These are phyloP conservation scores for Colletotrichum plurivorum DNA, from an alignment of 2,329 filamentous ascomycete species.

Conservation along the genomic window DNA sequence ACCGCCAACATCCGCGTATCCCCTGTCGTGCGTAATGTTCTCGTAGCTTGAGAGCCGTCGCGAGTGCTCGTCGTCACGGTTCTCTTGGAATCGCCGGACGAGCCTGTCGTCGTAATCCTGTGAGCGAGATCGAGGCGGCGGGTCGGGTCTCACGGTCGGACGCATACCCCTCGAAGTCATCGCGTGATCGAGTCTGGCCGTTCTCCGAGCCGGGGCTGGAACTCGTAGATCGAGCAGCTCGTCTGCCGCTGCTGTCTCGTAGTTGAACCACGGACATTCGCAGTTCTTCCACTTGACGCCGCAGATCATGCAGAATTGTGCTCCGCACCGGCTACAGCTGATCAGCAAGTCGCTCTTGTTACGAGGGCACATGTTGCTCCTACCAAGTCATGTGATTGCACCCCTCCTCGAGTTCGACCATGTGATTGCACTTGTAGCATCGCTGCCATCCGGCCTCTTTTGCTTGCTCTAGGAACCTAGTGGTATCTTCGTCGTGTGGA, in stretches of 20 bases:
- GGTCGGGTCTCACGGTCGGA: conserved; percentile 37
- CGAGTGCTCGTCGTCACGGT: conserved; percentile 58
- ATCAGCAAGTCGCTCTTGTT: conserved; percentile 34
- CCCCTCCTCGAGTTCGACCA: conserved; percentile 86
- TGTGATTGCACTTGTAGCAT: conserved; percentile 80
- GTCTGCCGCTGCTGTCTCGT: conserved; percentile 68
- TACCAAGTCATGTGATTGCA: conserved; percentile 93
- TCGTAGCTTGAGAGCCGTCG: conserved; percentile 53
- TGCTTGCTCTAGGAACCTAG: conserved; percentile 73
- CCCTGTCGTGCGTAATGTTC: conserved; percentile 52
- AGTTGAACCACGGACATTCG: conserved; percentile 85
- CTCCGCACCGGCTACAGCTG: conserved; percentile 76
- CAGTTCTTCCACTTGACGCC: conserved; percentile 87
- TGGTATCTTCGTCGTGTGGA: conserved; percentile 78
- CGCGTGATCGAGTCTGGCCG: conserved; percentile 26
- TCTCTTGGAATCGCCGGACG: conserved; percentile 62
- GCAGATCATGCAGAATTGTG: conserved; percentile 91
- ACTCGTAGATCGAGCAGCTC: conserved; percentile 67
- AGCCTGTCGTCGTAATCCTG: conserved; percentile 62
- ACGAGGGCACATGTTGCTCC: conserved; percentile 47
- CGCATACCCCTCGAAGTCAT: conserved; percentile 35
- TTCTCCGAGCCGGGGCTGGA: conserved; percentile 52
- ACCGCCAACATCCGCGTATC: conserved; percentile 55
- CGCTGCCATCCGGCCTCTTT: conserved; percentile 80
- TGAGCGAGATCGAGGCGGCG: conserved; percentile 41